A percentile compares a stretch with the other conserved stretches of the same genome.
Evolutionary conservation across 179 eudicot species (phyloP).

Genomic region (Silene noctiflora): DNA sequence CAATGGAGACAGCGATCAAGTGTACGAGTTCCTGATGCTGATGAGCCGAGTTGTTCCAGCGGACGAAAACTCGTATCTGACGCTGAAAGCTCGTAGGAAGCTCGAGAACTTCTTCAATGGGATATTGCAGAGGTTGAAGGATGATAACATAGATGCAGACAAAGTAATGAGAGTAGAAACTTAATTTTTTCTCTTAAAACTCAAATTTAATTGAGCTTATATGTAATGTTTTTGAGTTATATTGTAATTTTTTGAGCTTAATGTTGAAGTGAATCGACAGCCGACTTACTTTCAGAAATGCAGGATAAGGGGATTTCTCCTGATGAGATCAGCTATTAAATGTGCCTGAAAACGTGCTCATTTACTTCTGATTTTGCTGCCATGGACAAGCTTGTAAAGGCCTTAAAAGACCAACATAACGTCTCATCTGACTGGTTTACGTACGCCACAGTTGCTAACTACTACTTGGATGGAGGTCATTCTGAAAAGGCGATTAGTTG

Average conservation of each 20-base stretch:
- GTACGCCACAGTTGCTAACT: conserved; percentile 35
- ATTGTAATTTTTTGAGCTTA: too few relatives aligned
- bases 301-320: conserved; percentile 11
- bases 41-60: conserved; percentile 8
- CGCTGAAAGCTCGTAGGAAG: conserved; percentile 29
- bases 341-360: conserved; percentile 49
- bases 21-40: conserved; percentile 5
- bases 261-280: too few relatives aligned
- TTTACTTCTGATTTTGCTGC: conserved; percentile 32
- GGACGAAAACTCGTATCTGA: conserved; percentile 7
- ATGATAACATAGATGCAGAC: conserved; percentile 28
- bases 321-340: conserved; percentile 36
- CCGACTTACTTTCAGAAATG: conserved; percentile 45
- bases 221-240: too few relatives aligned
- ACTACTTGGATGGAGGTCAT: conserved; percentile 33
- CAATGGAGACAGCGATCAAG: not conserved
- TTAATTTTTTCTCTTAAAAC: too few relatives aligned
- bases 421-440: conserved; percentile 45
- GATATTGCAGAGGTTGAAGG: conserved; percentile 35
- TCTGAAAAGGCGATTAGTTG: conserved; percentile 39
- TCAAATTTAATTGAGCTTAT: too few relatives aligned
- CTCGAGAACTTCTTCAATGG: conserved; percentile 21
- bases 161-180: too few relatives aligned
- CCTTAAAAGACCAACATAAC: conserved; percentile 39
- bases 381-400: conserved; percentile 43